A percentile compares a stretch with the other conserved stretches of the same genome.
Conservation (phyloP, 176 grass and related monocot genomes). For the Oryza coarctata region DNA sequence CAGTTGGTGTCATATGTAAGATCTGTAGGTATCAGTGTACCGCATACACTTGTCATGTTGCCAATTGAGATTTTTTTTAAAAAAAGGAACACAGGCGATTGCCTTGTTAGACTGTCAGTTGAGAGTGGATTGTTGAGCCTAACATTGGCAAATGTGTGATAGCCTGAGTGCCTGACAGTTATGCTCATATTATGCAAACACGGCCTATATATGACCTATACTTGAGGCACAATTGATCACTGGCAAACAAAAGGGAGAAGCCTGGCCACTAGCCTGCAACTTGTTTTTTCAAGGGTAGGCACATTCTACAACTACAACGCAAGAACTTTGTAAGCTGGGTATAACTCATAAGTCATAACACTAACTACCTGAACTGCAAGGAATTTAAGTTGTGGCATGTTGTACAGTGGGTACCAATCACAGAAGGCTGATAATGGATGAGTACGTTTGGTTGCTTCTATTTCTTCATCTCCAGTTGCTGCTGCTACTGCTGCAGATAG, state of each 20-base stretch:
- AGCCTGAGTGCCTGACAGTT: background rate
- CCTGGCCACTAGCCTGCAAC: background rate
- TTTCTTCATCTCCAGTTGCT: background rate
- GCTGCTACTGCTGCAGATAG: background rate
- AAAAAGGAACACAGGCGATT: background rate
- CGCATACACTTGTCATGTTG: background rate
- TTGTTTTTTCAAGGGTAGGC: background rate
- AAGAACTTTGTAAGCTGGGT: background rate
- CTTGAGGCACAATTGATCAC: background rate
- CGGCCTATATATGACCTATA: background rate
- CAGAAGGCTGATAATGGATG: background rate
- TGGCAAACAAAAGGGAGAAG: background rate
- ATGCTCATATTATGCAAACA: background rate
- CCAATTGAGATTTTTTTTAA: background rate
- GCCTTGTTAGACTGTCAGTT: background rate
- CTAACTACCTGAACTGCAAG: background rate
- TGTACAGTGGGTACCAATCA: background rate
- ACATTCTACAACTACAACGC: background rate
- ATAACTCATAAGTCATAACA: background rate
- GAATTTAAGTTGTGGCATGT: background rate
- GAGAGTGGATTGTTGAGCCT: background rate
- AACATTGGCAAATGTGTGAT: background rate
- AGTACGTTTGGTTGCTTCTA: background rate
- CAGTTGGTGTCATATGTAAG: background rate
- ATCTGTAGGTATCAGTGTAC: too few relatives aligned